These are phyloP conservation scores for Myrica gale DNA, from an alignment of 306 rosid genomes.

Conservation along the genomic window DNA sequence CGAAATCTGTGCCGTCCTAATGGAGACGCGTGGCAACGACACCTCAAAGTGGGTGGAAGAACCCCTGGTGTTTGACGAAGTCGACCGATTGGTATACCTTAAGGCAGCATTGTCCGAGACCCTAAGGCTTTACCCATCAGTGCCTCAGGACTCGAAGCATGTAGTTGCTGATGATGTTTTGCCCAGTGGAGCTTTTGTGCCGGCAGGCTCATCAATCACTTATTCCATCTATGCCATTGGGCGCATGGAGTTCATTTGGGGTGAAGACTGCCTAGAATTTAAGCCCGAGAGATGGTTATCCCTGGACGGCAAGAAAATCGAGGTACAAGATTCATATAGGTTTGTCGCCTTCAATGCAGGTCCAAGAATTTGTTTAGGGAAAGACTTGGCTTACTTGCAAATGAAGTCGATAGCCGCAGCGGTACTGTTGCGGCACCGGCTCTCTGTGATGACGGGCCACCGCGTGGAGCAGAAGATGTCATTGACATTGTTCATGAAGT, in stretches of 20 bases:
- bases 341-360: constrained; percentile 84
- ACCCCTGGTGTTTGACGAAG: constrained; percentile 74
- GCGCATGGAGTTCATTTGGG: constrained; percentile 86
- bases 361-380: constrained; percentile 81
- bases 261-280: constrained; percentile 81
- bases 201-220: constrained; percentile 58
- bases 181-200: constrained; percentile 65
- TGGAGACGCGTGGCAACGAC: constrained; percentile 66
- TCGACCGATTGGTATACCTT: constrained; percentile 68
- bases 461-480: constrained; percentile 94
- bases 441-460: constrained; percentile 55
- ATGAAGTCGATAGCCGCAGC: constrained; percentile 91
- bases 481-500: constrained; percentile 85
- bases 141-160: constrained; percentile 84
- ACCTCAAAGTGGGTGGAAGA: constrained; percentile 51
- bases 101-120: constrained; percentile 80
- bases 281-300: constrained; percentile 85
- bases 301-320: constrained; percentile 43
- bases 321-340: constrained; percentile 55
- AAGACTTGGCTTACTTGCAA: constrained; percentile 84
- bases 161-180: constrained; percentile 61
- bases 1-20: constrained; percentile 63
- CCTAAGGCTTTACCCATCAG: constrained; percentile 80
- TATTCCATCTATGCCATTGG: constrained; percentile 76
- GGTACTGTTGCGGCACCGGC: constrained; percentile 63